Evolutionary conservation across 2,329 filamentous ascomycete genomes (phyloP), one percentile per base, ranked within the genome.

Genomic region (Cladosporium sp.): DNA sequence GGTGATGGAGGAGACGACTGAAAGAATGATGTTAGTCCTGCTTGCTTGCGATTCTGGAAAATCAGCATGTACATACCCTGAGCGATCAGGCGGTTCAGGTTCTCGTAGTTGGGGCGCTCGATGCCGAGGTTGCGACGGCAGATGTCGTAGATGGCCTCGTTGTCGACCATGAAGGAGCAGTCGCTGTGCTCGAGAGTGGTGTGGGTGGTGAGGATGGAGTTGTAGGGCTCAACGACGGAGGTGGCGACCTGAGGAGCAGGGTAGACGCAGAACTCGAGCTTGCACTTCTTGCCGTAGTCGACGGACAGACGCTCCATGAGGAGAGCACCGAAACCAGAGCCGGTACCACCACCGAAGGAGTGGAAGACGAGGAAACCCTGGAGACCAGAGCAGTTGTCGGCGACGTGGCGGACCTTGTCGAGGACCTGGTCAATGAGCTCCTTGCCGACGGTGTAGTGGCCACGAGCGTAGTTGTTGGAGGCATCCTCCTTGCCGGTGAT

Each of bases 231-330:
- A 59, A 99, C 93, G 55, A 99, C 92, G 39, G 93, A 95, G 67
- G 92, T 96, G 63, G 92, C 89, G 62, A 93, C 93, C 79, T 96
- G 91, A 54, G 93, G 93, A 63, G 93, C 91, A 68, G 93, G 93
- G 80, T 99, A 99, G 69, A 99, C 91, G 68, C 90, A 96, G 82
- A 99, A 99, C 77, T 99, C 93, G 59, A 99, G 84, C 86, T 99
- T 99, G 83, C 88, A 95, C 86, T 99, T 99, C 86, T 99, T 99
- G 80, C 93, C 92, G 71, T 96, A 99, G 78, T 99, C 93, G 68
- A 96, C 89, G 30, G 93, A 97, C 56, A 99, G 85, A 71, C 93
- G 92, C 81, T 99, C 93, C 90, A 99, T 95, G 65, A 99, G 81
- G 62, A 99, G 85, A 66, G 93, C 93, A 77, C 93, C 93, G 74